Percentiles rank a stretch among this genome's conserved stretches.
Evolutionary conservation across 352 stramenopile species (phyloP).

Genomic region (Phytophthora pinifolia): DNA sequence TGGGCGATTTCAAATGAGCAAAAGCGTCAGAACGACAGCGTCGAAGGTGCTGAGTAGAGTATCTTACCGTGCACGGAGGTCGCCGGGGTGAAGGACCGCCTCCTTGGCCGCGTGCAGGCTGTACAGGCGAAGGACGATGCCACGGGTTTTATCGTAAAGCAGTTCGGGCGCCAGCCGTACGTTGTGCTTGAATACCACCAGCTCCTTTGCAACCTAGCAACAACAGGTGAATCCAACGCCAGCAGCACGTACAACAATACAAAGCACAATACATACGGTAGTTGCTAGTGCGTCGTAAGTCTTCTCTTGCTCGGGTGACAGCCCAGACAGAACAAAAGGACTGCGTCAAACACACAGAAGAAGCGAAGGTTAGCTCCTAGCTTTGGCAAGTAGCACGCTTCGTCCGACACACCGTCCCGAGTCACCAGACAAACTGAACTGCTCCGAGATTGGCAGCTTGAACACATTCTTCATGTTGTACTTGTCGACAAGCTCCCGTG

Average conservation of each 20-base stretch:
- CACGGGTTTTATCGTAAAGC: constrained; percentile 75
- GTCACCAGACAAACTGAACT: constrained; percentile 72
- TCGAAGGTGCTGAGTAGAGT: neutral
- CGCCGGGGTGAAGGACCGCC: constrained; percentile 64
- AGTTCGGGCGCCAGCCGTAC: constrained; percentile 71
- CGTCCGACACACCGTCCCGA: constrained; percentile 58
- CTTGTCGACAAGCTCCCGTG: constrained; percentile 71
- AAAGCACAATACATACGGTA: constrained; percentile 35
- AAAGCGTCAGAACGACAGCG: neutral
- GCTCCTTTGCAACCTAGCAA: constrained; percentile 68
- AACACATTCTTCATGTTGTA: constrained; percentile 87
- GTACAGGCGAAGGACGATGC: constrained; percentile 81
- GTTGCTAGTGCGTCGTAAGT: constrained; percentile 72
- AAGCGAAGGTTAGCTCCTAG: neutral
- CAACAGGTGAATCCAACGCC: neutral
- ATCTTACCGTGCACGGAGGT: constrained; percentile 67
- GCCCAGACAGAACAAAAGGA: constrained; percentile 74
- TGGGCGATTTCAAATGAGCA: constrained; percentile 20
- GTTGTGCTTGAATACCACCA: constrained; percentile 78
- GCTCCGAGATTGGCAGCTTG: constrained; percentile 78
- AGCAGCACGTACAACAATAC: neutral
- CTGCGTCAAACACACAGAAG: constrained; percentile 29
- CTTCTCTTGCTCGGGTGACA: constrained; percentile 61
- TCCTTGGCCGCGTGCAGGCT: constrained; percentile 73
- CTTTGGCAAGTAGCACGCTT: neutral